Evolutionary conservation across 345 rosid species (phyloP).

Genomic region (Linum trigynum): DNA sequence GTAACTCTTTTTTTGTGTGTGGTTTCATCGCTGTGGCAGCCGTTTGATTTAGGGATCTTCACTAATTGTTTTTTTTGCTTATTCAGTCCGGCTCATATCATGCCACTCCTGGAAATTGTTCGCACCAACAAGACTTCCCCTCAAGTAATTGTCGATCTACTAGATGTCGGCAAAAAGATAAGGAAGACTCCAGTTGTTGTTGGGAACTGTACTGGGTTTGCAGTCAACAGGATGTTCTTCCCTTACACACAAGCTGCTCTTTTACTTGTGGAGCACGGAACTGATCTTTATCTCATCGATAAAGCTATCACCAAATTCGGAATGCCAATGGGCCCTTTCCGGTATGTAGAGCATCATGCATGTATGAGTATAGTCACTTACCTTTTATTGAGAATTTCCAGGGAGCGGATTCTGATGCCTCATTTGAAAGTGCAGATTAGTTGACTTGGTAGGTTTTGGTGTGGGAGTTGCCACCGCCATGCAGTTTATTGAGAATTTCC

Average conservation of each 20-base stretch:
- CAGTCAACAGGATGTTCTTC: constrained; percentile 97
- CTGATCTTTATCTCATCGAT: constrained; percentile 72
- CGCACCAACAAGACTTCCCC: constrained; percentile 78
- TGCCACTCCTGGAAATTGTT: constrained; percentile 94
- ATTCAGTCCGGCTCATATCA: constrained; percentile 89
- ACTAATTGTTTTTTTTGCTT: constrained; percentile 14
- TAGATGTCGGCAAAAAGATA: constrained; percentile 85
- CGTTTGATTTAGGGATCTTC: constrained; percentile 9
- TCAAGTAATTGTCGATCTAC: constrained; percentile 79
- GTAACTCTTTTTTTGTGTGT: constrained; percentile 21
- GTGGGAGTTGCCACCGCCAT: constrained; percentile 71
- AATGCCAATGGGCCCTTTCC: constrained; percentile 89
- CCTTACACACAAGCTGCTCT: constrained; percentile 79
- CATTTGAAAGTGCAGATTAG: constrained; percentile 40
- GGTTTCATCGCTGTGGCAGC: background rate
- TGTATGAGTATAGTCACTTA: background rate
- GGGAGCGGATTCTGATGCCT: background rate
- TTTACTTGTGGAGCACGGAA: constrained; percentile 75
- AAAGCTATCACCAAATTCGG: constrained; percentile 74
- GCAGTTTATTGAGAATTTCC: constrained; percentile 73
- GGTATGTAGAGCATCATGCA: background rate
- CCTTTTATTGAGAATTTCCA: background rate
- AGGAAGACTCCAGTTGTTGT: constrained; percentile 90
- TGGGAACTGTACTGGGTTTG: constrained; percentile 97
- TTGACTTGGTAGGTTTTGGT: constrained; percentile 88